Evolutionary conservation across 176 grass and related monocot species (phyloP).

Genomic region (Rhynchospora breviuscula): DNA sequence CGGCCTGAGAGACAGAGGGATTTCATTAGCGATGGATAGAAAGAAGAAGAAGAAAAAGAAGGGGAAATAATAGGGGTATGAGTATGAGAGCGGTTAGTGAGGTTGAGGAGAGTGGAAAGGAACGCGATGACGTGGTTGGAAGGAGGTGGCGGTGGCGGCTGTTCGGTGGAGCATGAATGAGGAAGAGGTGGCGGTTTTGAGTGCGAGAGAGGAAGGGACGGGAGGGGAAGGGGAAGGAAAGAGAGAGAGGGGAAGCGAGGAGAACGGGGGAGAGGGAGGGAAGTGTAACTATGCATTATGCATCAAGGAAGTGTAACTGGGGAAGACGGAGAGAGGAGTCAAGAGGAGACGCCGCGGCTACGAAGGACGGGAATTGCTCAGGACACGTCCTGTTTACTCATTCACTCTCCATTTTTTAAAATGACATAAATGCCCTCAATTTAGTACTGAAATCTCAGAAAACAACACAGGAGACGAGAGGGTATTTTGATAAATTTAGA

Average conservation of each 20-base stretch:
- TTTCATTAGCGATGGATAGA: constrained; percentile 50
- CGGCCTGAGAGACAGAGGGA: constrained; percentile 42
- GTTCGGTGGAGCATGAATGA: not conserved
- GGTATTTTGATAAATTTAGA: too few species aligned
- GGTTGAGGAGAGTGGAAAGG: constrained; percentile 26
- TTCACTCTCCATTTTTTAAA: too few species aligned
- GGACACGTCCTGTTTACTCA: too few species aligned
- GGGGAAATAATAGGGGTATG: not conserved
- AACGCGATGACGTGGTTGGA: constrained; percentile 36
- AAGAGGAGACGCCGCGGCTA: not conserved
- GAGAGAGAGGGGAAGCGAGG: not conserved
- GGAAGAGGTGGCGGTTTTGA: constrained; percentile 25
- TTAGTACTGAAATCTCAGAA: too few species aligned
- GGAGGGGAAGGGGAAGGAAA: not conserved
- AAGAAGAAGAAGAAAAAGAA: constrained; percentile 18
- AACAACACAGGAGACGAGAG: too few species aligned
- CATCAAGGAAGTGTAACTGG: not conserved
- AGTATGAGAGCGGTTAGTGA: not conserved
- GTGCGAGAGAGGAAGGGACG: constrained; percentile 19
- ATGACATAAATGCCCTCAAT: too few species aligned
- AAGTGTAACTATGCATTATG: too few species aligned
- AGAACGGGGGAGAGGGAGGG: not conserved
- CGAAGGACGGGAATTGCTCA: too few species aligned
- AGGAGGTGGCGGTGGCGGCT: not conserved
- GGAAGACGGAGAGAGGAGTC: not conserved